These are phyloP conservation scores for Lecanicillium sp. DNA, from an alignment of 2,329 filamentous ascomycete genomes.

Conservation along the genomic window DNA sequence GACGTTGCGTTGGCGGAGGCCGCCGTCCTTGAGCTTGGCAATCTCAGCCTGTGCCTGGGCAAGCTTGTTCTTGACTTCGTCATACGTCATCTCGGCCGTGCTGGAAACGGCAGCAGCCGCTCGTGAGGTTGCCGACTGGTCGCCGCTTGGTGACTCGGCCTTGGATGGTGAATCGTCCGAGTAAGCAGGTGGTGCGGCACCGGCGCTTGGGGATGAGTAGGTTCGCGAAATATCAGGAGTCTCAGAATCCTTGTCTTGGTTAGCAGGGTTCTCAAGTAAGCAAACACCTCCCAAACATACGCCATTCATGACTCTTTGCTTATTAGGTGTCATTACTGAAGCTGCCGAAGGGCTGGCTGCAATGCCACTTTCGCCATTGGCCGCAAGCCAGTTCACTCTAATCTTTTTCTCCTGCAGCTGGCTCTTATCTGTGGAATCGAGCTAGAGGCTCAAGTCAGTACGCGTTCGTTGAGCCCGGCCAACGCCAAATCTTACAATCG, in stretches of 20 bases:
- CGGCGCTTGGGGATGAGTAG: conserved; percentile 35
- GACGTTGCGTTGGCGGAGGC: conserved; percentile 71
- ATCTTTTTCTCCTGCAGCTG: conserved; percentile 92
- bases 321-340: conserved; percentile 30
- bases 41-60: conserved; percentile 69
- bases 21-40: conserved; percentile 60
- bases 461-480: conserved; percentile 3
- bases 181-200: conserved; percentile 25
- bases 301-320: conserved; percentile 28
- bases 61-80: conserved; percentile 66
- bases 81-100: conserved; percentile 29
- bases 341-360: conserved; percentile 14
- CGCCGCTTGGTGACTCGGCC: conserved; percentile 11
- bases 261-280: conserved; percentile 4
- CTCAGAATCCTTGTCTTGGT: conserved; percentile 23
- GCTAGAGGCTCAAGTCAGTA: conserved; percentile 40
- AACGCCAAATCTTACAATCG: conserved; percentile 62
- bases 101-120: conserved; percentile 41
- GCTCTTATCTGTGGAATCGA: conserved; percentile 69
- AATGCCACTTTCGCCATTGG: conserved; percentile 37
- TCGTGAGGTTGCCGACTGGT: conserved; percentile 17
- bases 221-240: conserved; percentile 37
- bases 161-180: conserved; percentile 19
- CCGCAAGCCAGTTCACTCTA: conserved; percentile 73
- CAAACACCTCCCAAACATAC: too few relatives aligned